phyloP scores from a whole-genome alignment of 495 filamentous ascomycete species.

The Recurvomyces mirabilis region DNA sequence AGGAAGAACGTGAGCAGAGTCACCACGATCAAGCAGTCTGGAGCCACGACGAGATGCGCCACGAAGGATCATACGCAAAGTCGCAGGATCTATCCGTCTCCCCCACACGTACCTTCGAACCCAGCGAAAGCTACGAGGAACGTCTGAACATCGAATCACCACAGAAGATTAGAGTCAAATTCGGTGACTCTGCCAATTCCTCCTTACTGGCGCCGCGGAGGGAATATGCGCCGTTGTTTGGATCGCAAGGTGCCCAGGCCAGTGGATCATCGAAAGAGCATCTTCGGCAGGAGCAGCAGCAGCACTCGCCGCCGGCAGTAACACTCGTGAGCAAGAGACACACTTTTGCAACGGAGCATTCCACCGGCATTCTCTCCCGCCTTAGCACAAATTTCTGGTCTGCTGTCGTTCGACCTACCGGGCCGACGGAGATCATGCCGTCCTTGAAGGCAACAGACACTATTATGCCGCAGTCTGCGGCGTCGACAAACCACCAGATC shows the following conservation, averaged over 20 bases:
- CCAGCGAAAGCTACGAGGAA: constrained; percentile 18
- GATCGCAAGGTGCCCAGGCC: background rate
- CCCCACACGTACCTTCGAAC: background rate
- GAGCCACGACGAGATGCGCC: background rate
- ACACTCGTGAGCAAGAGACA: background rate
- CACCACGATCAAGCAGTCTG: no score
- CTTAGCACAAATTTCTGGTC: constrained; percentile 14
- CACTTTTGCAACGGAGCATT: background rate
- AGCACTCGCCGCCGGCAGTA: background rate
- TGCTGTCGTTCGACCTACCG: constrained; percentile 10
- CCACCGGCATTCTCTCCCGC: constrained; percentile 4
- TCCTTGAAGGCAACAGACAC: no score
- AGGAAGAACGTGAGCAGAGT: constrained; percentile 6
- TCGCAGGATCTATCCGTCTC: background rate
- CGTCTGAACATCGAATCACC: constrained; percentile 19
- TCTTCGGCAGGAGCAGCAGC: no score
- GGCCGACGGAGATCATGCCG: constrained; percentile 3
- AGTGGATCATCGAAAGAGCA: no score
- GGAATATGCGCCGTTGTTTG: constrained; percentile 12
- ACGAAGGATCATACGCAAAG: background rate
- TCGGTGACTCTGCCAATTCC: constrained; percentile 16
- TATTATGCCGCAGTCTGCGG: no score
- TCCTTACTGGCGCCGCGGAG: constrained; percentile 8
- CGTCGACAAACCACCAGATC: no score
- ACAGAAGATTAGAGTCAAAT: constrained; percentile 21